Conservation (phyloP, 306 rosid genomes). For the Benincasa hispida region DNA sequence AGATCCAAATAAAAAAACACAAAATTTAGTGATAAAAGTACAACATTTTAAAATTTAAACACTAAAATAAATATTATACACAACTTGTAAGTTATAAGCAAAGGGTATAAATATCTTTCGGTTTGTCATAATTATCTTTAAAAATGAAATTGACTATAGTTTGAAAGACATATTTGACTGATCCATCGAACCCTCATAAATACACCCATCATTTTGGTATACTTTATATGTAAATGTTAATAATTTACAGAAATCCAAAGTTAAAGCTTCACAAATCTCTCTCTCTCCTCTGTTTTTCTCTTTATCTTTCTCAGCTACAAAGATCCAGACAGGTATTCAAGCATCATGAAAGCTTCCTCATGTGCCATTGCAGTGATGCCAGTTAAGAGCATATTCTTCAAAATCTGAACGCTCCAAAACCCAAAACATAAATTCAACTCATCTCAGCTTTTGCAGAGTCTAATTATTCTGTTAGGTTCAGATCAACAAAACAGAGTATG, state of each 20-base stretch:
- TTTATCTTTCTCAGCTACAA: neutral
- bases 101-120: too few species aligned
- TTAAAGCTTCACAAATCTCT: neutral
- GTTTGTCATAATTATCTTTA: too few species aligned
- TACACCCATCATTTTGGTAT: neutral
- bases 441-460: neutral
- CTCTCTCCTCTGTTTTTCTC: neutral
- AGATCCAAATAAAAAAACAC: too few species aligned
- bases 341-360: neutral
- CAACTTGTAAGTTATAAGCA: too few species aligned
- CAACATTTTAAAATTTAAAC: too few species aligned
- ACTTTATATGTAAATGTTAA: neutral
- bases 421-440: neutral
- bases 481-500: neutral
- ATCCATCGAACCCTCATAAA: neutral
- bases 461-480: neutral
- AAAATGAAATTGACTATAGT: neutral
- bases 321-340: neutral
- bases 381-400: slow-evolving; percentile 6
- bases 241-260: neutral
- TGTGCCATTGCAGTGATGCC: neutral
- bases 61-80: too few species aligned
- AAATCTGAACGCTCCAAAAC: neutral
- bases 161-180: neutral
- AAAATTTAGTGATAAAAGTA: too few species aligned